Evolutionary conservation across 345 rosid species (phyloP), one percentile per base, ranked within the genome.

Genomic region (Ceriops tagal): DNA sequence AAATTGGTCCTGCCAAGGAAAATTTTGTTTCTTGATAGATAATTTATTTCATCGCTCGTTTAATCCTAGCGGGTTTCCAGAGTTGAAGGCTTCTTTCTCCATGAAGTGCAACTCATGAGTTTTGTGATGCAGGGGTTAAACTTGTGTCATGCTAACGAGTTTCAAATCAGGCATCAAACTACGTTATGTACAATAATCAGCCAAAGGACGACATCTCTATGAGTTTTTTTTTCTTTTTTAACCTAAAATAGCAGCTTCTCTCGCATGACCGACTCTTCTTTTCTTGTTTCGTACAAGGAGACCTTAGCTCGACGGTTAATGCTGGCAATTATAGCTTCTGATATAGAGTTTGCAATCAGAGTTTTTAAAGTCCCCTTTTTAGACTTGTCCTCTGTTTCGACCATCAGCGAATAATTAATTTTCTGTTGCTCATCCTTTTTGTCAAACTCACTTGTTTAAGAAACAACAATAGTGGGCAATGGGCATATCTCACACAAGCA

Each of bases 171-270:
- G 13, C 58, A 24, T 53, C 24, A 55, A 32, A 22, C 16, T 6
- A 51, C 62, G 52, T 22, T 21, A 22, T 61, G 61, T 70, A 34
- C 66, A 61, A 61, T 70, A 70, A 70, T 51, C 43, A 67, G 68
- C 30, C 34, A 53, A 28, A 34, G 24, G 67, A 20, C 32, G 67
- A 26, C 73, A 70, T 67, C 46, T 47, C 31, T 70, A 62, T 11
- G 67, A 53, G 49, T 52, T 28, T 28, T 28, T 28, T 28, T 28
- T 28, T 28, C 1, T 28, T 28, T 28, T 28, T 28, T 61, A 11
- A 70, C 51, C 5, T 27, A 10, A 47, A 15, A 16, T 16, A 32
- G 37, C 15, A 9, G 34, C 53, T 61, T 60, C 56, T 32, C 59
- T n/a, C 52, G 24, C 39, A 9, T 32, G 5, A n/a, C 5, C 3